A percentile compares a stretch with the other conserved stretches of the same genome.
Evolutionary conservation across 139 green algal species (phyloP).

Genomic region (Chlamydomonas schloesseri): DNA sequence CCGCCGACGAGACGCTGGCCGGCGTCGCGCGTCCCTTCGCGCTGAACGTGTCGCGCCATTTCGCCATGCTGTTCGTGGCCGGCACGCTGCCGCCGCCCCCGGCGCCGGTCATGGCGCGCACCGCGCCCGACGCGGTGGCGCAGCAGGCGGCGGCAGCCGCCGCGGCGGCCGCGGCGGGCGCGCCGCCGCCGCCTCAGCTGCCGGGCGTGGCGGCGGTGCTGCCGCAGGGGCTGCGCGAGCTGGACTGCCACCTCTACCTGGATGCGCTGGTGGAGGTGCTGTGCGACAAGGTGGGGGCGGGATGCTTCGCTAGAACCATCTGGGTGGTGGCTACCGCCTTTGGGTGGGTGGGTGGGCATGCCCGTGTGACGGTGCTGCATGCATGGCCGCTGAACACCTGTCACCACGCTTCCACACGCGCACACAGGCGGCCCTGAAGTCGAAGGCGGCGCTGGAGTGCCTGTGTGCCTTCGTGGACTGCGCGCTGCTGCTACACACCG

Average conservation of each 20-base stretch:
- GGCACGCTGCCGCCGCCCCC: slow-evolving; percentile 62
- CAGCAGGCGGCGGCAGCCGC: background rate
- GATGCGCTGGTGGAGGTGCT: slow-evolving; percentile 89
- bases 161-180: background rate
- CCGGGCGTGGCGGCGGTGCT: slow-evolving; percentile 18
- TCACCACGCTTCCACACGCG: no score
- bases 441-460: slow-evolving; percentile 68
- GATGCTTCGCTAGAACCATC: no score
- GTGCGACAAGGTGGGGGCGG: slow-evolving; percentile 54
- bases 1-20: slow-evolving; percentile 69
- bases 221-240: slow-evolving; percentile 69
- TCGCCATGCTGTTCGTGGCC: slow-evolving; percentile 90
- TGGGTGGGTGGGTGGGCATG: no score
- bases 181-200: background rate
- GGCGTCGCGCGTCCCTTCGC: slow-evolving; percentile 75
- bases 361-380: no score
- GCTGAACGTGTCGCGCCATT: slow-evolving; percentile 84
- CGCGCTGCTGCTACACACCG: slow-evolving; percentile 71
- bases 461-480: slow-evolving; percentile 85
- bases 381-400: no score
- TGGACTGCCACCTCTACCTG: slow-evolving; percentile 89
- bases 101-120: slow-evolving; percentile 60
- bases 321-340: no score
- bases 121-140: slow-evolving; percentile 20
- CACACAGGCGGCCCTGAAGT: slow-evolving; percentile 18